These are phyloP conservation scores for Ophiocordyceps polyrhachis-furcata DNA, from an alignment of 2,329 filamentous ascomycete genomes.

Conservation along the genomic window DNA sequence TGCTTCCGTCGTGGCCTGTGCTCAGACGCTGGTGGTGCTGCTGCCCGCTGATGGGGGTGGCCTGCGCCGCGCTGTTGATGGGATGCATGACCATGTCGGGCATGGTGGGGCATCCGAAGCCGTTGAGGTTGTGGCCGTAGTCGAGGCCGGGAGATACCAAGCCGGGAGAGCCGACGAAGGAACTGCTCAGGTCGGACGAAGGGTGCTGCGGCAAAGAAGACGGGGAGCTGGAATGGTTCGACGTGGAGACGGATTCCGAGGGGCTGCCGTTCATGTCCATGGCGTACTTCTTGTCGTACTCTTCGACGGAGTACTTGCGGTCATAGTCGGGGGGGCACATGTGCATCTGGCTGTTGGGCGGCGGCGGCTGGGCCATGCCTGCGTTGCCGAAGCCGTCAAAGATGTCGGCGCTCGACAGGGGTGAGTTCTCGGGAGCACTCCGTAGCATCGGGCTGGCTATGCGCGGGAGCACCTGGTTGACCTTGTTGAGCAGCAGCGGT, in stretches of 20 bases:
- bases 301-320: conserved; percentile 24
- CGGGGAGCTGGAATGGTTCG: conserved; percentile 12
- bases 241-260: conserved; percentile 14
- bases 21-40: conserved; percentile 6
- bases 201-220: conserved; percentile 10
- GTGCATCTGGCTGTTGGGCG: conserved; percentile 14
- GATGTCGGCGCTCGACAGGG: conserved; percentile 37
- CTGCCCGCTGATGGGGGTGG: conserved; percentile 7
- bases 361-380: conserved; percentile 34
- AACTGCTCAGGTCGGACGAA: conserved; percentile 22
- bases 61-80: conserved; percentile 14
- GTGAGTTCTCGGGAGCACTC: conserved; percentile 34
- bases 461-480: conserved; percentile 50
- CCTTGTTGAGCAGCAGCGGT: conserved; percentile 57
- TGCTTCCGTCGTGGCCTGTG: conserved; percentile 14
- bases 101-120: conserved; percentile 26
- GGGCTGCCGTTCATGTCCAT: conserved; percentile 16
- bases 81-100: conserved; percentile 35
- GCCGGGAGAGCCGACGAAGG: conserved; percentile 32
- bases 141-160: conserved; percentile 35
- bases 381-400: conserved; percentile 48
- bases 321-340: conserved; percentile 28
- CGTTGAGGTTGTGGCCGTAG: conserved; percentile 23
- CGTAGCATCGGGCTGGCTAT: conserved; percentile 41
- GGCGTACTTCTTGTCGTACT: conserved; percentile 21